phyloP scores from a whole-genome alignment of 768 basidiomycete genomes.

The Lactarius vividus region DNA sequence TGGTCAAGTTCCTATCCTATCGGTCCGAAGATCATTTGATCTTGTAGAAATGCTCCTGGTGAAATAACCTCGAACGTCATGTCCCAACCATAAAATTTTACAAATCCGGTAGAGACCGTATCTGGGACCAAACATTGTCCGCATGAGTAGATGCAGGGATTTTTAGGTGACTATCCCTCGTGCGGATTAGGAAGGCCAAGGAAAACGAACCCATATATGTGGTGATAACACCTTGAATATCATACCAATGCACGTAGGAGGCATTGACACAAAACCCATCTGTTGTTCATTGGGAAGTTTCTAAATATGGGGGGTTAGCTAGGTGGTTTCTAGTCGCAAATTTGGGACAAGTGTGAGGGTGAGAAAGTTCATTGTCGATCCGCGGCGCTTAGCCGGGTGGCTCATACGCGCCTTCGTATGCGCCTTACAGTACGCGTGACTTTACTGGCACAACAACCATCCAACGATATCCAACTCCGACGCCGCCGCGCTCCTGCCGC shows the following conservation, averaged over 20 bases:
- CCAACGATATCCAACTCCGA: background rate
- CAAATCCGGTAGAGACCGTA: background rate
- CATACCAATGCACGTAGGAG: background rate
- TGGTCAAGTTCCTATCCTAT: background rate
- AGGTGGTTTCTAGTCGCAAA: background rate
- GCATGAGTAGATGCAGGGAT: background rate
- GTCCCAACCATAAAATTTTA: background rate
- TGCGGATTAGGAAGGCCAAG: background rate
- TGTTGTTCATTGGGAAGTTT: background rate
- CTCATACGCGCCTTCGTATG: too few species aligned
- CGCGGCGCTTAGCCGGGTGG: background rate
- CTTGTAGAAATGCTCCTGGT: background rate
- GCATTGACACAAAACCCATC: background rate
- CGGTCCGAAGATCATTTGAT: background rate
- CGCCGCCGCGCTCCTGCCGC: background rate
- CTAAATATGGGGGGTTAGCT: background rate
- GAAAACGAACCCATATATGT: background rate
- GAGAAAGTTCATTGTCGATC: background rate
- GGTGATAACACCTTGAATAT: background rate
- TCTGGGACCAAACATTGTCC: background rate
- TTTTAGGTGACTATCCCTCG: background rate
- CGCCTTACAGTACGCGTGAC: too few species aligned
- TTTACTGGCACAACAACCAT: background rate
- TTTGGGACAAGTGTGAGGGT: background rate
- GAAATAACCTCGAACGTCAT: background rate